A percentile compares a stretch with the other conserved stretches of the same genome.
Conservation (phyloP, 2,329 filamentous ascomycete genomes). For the Acrocalymma vagum region DNA sequence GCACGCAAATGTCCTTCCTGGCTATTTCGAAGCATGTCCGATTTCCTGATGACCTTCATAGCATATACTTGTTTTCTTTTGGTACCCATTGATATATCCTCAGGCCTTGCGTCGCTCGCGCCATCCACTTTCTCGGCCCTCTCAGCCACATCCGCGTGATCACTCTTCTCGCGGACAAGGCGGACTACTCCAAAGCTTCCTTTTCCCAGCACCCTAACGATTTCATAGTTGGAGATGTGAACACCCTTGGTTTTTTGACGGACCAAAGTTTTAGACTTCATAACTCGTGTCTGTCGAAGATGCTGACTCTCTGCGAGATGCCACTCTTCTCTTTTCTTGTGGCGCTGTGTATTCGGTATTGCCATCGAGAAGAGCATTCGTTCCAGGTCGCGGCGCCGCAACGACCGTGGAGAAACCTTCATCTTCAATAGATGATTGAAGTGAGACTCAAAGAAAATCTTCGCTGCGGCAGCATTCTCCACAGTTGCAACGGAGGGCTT, state of each 20-base stretch:
- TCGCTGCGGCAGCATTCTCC: slow-evolving; percentile 81
- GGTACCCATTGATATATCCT: too few relatives aligned
- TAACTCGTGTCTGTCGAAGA: slow-evolving; percentile 74
- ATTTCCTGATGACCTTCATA: slow-evolving; percentile 97
- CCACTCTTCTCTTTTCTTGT: slow-evolving; percentile 66
- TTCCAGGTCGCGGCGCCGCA: slow-evolving; percentile 71
- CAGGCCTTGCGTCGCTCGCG: slow-evolving; percentile 15
- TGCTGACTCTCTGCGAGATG: slow-evolving; percentile 74
- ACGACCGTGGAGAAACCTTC: slow-evolving; percentile 64
- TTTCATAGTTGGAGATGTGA: slow-evolving; percentile 74
- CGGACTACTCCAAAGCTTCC: slow-evolving; percentile 94
- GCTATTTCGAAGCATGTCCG: slow-evolving; percentile 86
- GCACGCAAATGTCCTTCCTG: slow-evolving; percentile 93
- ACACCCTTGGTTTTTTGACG: slow-evolving; percentile 59
- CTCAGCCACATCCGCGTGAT: too few relatives aligned
- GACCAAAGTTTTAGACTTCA: slow-evolving; percentile 69
- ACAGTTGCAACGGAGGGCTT: slow-evolving; percentile 66
- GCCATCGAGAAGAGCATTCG: slow-evolving; percentile 67
- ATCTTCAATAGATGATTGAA: slow-evolving; percentile 74
- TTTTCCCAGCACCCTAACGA: slow-evolving; percentile 84
- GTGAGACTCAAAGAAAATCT: slow-evolving; percentile 85
- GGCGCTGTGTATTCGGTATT: slow-evolving; percentile 64
- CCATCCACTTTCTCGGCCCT: too few relatives aligned
- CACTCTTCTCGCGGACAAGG: slow-evolving; percentile 74
- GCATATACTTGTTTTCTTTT: slow-evolving; percentile 73